Percentiles rank a stretch among this genome's conserved stretches.
These are phyloP conservation scores for Rhynchospora breviuscula DNA, from an alignment of 176 grass and related monocot genomes.

Conservation along the genomic window DNA sequence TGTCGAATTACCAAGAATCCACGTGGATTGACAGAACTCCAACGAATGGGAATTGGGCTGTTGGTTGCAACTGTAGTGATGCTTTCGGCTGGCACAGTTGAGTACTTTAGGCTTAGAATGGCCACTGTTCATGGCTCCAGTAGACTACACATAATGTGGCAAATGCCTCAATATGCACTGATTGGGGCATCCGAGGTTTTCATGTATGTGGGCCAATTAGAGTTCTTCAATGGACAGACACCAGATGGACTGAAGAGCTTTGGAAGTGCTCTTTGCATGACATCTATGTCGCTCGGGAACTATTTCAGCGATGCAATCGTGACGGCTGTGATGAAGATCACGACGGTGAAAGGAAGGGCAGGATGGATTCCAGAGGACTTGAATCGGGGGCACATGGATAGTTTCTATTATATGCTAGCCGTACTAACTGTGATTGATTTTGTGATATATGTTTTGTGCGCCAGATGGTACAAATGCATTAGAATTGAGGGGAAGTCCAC, in stretches of 20 bases:
- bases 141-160: constrained; percentile 78
- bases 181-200: constrained; percentile 90
- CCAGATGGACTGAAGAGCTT: constrained; percentile 93
- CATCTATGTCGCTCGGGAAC: constrained; percentile 89
- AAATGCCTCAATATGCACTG: constrained; percentile 75
- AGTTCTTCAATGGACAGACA: constrained; percentile 84
- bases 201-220: constrained; percentile 96
- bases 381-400: constrained; percentile 74
- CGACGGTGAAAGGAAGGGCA: constrained; percentile 20
- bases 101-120: constrained; percentile 49
- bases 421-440: constrained; percentile 53
- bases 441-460: constrained; percentile 50
- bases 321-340: constrained; percentile 54
- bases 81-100: constrained; percentile 67
- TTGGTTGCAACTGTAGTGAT: constrained; percentile 61
- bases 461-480: constrained; percentile 39
- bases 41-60: constrained; percentile 84
- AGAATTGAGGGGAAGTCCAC: constrained; percentile 43
- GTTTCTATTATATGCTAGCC: constrained; percentile 82
- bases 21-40: constrained; percentile 51
- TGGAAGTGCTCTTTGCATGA: constrained; percentile 91
- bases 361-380: constrained; percentile 86
- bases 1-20: constrained; percentile 28
- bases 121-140: constrained; percentile 20
- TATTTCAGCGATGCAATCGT: constrained; percentile 86